phyloP scores from a whole-genome alignment of 768 basidiomycete genomes.

The Hygrophorus pudorinus region DNA sequence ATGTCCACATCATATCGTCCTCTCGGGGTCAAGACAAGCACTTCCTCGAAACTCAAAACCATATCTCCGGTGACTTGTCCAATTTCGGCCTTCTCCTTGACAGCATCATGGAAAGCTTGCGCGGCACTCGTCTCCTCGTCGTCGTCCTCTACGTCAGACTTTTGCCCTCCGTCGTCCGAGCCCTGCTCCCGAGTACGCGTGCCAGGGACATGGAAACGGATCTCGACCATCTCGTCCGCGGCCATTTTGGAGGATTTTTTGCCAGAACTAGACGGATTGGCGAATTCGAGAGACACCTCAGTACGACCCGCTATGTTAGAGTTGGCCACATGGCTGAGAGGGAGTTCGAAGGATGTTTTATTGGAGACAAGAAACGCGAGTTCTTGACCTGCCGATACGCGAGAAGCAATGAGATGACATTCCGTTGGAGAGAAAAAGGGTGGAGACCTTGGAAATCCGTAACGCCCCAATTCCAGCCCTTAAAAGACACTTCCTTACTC shows the following conservation, averaged over 20 bases:
- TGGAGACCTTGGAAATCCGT: constrained; percentile 83
- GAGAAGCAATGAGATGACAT: neutral
- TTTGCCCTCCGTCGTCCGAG: constrained; percentile 67
- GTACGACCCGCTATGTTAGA: constrained; percentile 96
- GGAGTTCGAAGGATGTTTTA: constrained; percentile 83
- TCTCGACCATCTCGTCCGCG: constrained; percentile 89
- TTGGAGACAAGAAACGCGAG: constrained; percentile 86
- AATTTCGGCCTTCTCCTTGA: constrained; percentile 95
- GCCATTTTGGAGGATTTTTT: constrained; percentile 29
- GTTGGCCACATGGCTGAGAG: constrained; percentile 80
- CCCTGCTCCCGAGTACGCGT: constrained; percentile 49
- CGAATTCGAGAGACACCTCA: constrained; percentile 98
- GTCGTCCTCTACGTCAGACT: constrained; percentile 63
- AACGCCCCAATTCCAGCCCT: constrained; percentile 98
- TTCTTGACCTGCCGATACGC: constrained; percentile 59
- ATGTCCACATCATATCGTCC: constrained; percentile 98
- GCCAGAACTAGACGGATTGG: constrained; percentile 32
- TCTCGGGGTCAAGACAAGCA: constrained; percentile 89
- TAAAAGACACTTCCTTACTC: constrained; percentile 75
- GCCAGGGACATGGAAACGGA: constrained; percentile 93
- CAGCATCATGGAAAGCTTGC: constrained; percentile 90
- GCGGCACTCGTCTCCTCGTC: constrained; percentile 83
- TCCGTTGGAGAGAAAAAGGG: neutral
- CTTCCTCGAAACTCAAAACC: constrained; percentile 91
- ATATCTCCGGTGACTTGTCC: constrained; percentile 86